These are phyloP conservation scores for Chiua virens DNA, from an alignment of 768 basidiomycete species.

Conservation along the genomic window DNA sequence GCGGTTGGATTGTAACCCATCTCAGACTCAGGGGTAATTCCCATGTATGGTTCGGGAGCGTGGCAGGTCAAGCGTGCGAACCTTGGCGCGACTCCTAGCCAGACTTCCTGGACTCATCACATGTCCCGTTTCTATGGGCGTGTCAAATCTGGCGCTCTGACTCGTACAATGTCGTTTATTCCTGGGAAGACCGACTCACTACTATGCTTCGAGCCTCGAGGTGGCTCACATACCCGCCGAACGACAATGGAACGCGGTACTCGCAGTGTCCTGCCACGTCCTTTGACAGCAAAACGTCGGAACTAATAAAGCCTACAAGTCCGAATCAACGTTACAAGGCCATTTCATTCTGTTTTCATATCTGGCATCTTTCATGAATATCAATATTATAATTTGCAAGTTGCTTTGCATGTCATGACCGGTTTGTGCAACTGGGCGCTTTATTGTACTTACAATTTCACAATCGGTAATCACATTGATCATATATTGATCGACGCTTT, in stretches of 20 bases:
- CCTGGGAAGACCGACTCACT: not conserved
- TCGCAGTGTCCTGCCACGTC: not conserved
- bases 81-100: too few relatives aligned
- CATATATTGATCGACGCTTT: not conserved
- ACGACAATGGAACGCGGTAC: not conserved
- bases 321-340: too few relatives aligned
- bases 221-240: not conserved
- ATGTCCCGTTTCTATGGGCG: not conserved
- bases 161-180: conserved; percentile 9
- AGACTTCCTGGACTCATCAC: too few relatives aligned
- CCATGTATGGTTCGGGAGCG: conserved; percentile 22
- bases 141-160: conserved; percentile 17
- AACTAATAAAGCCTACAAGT: too few relatives aligned
- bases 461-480: not conserved
- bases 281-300: too few relatives aligned
- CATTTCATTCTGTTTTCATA: not conserved
- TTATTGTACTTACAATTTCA: too few relatives aligned
- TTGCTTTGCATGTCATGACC: not conserved
- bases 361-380: not conserved
- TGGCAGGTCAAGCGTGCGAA: conserved; percentile 13
- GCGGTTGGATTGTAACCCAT: not conserved
- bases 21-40: conserved; percentile 21
- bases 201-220: conserved; percentile 1
- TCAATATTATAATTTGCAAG: too few relatives aligned
- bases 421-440: too few relatives aligned